These are phyloP conservation scores for Hypericum androsaemum DNA, from an alignment of 345 rosid genomes.

Conservation along the genomic window DNA sequence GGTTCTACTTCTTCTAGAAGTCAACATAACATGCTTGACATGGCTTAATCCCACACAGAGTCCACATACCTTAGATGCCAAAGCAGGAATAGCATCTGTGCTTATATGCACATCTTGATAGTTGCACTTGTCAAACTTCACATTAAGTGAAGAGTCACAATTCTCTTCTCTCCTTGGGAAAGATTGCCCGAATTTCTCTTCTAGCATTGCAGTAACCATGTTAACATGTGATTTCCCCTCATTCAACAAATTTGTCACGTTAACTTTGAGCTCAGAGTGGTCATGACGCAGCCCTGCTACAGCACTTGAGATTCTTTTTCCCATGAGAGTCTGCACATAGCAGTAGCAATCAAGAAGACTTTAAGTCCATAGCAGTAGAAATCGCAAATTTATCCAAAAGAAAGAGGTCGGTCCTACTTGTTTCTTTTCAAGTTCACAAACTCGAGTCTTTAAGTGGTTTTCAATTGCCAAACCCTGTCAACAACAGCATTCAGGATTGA, in stretches of 20 bases:
- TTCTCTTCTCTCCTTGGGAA: slow-evolving; percentile 23
- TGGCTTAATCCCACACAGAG: too few species aligned
- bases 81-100: slow-evolving; percentile 26
- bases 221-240: slow-evolving; percentile 48
- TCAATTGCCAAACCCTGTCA: slow-evolving; percentile 87
- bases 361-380: slow-evolving; percentile 3
- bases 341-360: slow-evolving; percentile 17
- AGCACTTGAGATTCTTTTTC: slow-evolving; percentile 38
- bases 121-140: slow-evolving; percentile 41
- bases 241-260: slow-evolving; percentile 45
- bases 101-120: slow-evolving; percentile 47
- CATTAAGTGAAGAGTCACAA: slow-evolving; percentile 21
- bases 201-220: slow-evolving; percentile 29
- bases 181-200: slow-evolving; percentile 38
- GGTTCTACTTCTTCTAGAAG: not conserved
- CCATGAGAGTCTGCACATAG: slow-evolving; percentile 46
- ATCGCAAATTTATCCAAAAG: not conserved
- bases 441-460: slow-evolving; percentile 77
- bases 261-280: slow-evolving; percentile 50
- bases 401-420: slow-evolving; percentile 35
- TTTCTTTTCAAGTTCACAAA: slow-evolving; percentile 68
- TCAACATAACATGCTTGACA: not conserved
- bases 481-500: slow-evolving; percentile 11
- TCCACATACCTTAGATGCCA: slow-evolving; percentile 32
- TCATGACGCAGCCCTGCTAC: slow-evolving; percentile 40